Conservation (phyloP, 305 asterid species). For the Fraxinus greggii region DNA sequence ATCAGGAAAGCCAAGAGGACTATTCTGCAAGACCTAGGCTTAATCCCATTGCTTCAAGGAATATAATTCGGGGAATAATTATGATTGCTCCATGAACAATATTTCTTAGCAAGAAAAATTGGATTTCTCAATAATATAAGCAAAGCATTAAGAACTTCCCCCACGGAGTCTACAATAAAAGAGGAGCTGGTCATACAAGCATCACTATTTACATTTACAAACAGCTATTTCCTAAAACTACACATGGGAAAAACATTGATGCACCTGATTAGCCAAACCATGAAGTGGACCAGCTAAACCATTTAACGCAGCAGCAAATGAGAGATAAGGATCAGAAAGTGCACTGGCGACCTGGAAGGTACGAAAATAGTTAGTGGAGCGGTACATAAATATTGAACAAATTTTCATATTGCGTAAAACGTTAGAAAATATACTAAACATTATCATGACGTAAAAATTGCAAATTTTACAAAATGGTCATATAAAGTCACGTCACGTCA, state of each 20-base stretch:
- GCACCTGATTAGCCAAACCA: constrained; percentile 93
- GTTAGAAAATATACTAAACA: background rate
- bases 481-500: constrained; percentile 4
- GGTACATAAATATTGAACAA: background rate
- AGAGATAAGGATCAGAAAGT: constrained; percentile 89
- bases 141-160: background rate
- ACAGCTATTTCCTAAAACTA: constrained; percentile 6
- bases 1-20: background rate
- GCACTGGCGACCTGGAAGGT: constrained; percentile 75
- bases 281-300: constrained; percentile 95
- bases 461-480: constrained; percentile 9
- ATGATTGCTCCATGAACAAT: background rate
- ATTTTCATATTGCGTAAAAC: background rate
- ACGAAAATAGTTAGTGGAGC: constrained; percentile 7
- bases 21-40: background rate
- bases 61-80: background rate
- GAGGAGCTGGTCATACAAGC: background rate
- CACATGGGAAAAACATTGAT: constrained; percentile 11
- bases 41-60: background rate
- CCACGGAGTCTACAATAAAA: background rate
- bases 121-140: background rate
- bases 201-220: background rate
- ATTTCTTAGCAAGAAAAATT: background rate
- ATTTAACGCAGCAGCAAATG: constrained; percentile 89
- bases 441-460: background rate